Conservation (phyloP, 1,139 yeast species). For the Casaregolazyma suthepensis region DNA sequence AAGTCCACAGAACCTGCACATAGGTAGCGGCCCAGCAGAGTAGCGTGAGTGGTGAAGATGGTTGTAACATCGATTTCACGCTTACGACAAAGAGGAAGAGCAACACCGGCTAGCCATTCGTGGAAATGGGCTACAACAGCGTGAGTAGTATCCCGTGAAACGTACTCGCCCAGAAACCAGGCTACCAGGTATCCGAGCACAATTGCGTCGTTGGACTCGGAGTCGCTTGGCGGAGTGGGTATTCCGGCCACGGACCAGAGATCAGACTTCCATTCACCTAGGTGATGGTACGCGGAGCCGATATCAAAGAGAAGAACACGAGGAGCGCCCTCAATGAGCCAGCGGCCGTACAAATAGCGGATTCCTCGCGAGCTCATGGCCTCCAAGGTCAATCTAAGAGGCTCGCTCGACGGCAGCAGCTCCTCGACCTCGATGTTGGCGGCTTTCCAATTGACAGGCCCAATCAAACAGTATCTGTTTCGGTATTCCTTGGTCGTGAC, state of each 20-base stretch:
- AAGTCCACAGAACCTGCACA: conserved; percentile 97
- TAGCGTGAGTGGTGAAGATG: conserved; percentile 95
- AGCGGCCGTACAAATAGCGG: conserved; percentile 80
- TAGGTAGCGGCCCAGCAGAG: conserved; percentile 85
- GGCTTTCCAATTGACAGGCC: conserved; percentile 73
- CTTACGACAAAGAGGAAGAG: conserved; percentile 85
- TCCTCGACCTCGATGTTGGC: conserved; percentile 95
- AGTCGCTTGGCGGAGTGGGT: conserved; percentile 86
- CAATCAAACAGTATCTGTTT: conserved; percentile 79
- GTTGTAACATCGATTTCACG: conserved; percentile 91
- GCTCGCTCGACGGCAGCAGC: conserved; percentile 56
- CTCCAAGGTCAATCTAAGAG: conserved; percentile 39
- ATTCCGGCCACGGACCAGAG: conserved; percentile 88
- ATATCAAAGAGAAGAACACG: conserved; percentile 83
- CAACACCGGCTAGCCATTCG: conserved; percentile 98
- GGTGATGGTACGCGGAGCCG: conserved; percentile 59
- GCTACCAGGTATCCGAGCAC: conserved; percentile 89
- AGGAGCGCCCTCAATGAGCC: conserved; percentile 98
- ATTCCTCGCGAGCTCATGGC: conserved; percentile 79
- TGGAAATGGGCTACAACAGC: conserved; percentile 95
- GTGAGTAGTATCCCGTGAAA: conserved; percentile 69
- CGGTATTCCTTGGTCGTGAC: conserved; percentile 92
- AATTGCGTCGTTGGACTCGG: conserved; percentile 87
- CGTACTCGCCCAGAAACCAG: conserved; percentile 94
- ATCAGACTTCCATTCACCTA: conserved; percentile 93